These are phyloP conservation scores for Phytophthora multivora DNA, from an alignment of 352 stramenopile species.

Conservation along the genomic window DNA sequence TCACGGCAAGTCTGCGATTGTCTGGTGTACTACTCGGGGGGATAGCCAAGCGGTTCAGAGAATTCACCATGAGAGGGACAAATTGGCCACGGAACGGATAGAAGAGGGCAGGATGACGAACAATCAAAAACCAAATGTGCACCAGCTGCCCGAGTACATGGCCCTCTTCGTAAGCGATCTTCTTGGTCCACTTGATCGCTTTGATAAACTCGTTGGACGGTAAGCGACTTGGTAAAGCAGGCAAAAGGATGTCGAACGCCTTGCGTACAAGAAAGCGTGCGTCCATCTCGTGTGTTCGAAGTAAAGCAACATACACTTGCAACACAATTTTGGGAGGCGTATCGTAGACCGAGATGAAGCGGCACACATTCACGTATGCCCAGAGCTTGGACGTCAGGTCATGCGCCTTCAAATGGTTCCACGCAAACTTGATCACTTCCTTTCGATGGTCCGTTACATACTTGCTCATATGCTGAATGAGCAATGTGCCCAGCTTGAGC, in stretches of 20 bases:
- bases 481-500: conserved; percentile 94
- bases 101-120: conserved; percentile 94
- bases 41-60: conserved; percentile 95
- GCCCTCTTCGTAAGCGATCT: conserved; percentile 98
- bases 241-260: conserved; percentile 96
- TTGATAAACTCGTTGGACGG: conserved; percentile 94
- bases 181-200: conserved; percentile 97
- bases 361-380: conserved; percentile 97
- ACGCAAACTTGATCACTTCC: conserved; percentile 99
- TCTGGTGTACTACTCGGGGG: conserved; percentile 93
- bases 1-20: conserved; percentile 92
- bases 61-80: conserved; percentile 96
- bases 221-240: conserved; percentile 90
- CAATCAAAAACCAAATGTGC: conserved; percentile 98
- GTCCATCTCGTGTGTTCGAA: conserved; percentile 95
- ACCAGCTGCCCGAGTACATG: conserved; percentile 95
- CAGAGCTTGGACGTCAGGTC: conserved; percentile 96
- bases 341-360: conserved; percentile 96
- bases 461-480: conserved; percentile 96
- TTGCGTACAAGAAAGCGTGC: conserved; percentile 93
- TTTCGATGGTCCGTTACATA: conserved; percentile 94
- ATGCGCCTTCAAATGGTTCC: conserved; percentile 95
- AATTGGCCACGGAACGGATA: conserved; percentile 93
- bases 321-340: conserved; percentile 97
- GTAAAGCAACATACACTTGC: conserved; percentile 95